Evolutionary conservation across 2,329 filamentous ascomycete genomes (phyloP).

Genomic region (Fusarium scirpi): DNA sequence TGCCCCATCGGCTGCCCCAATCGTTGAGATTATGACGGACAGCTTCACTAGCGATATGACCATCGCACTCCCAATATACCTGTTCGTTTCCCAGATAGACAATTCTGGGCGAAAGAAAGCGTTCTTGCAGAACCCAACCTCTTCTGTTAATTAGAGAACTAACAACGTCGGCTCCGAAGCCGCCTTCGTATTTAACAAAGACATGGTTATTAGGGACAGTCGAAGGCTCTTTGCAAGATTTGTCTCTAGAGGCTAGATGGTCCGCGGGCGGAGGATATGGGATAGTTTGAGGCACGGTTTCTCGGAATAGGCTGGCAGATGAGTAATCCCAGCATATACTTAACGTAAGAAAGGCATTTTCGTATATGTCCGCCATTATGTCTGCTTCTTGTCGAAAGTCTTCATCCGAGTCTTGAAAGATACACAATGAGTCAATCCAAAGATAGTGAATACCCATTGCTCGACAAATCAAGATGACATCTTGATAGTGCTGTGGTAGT

Average conservation of each 20-base stretch:
- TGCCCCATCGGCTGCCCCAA: not conserved
- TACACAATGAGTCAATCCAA: slow-evolving; percentile 7
- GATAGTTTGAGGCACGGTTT: rapidly evolving
- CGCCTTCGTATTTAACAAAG: rapidly evolving
- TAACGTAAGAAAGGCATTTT: not conserved
- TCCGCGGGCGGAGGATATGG: rapidly evolving
- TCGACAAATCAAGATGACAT: not conserved
- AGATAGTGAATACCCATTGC: not conserved
- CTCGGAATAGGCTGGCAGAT: rapidly evolving
- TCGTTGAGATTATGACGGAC: rapidly evolving
- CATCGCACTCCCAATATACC: not conserved
- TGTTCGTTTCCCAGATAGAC: not conserved
- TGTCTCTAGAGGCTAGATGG: rapidly evolving
- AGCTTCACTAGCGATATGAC: rapidly evolving
- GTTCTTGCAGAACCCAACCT: not conserved
- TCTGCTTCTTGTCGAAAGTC: rapidly evolving
- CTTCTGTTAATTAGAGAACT: not conserved
- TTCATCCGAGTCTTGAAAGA: not conserved
- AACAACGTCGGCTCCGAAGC: rapidly evolving
- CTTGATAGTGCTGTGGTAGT: not conserved
- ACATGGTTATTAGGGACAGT: not conserved
- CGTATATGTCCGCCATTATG: not conserved
- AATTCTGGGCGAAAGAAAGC: not conserved
- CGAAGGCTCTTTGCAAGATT: rapidly evolving
- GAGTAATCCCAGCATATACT: not conserved